Base-by-base conservation (phyloP, 2,329 filamentous ascomycete genomes). In the Colletotrichum eleusines region DNA sequence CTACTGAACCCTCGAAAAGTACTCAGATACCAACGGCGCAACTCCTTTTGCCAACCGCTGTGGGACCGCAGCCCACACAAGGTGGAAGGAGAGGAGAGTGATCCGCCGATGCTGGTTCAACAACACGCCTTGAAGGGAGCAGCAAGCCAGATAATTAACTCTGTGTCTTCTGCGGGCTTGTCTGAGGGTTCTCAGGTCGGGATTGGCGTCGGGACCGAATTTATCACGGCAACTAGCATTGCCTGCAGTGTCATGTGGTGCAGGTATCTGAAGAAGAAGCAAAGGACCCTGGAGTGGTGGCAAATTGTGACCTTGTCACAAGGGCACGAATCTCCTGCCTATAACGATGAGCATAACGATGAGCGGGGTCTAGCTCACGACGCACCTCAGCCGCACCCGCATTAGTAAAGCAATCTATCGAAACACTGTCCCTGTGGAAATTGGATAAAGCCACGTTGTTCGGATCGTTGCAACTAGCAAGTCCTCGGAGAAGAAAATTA, bases 101-200 rank as follows among this genome's bases (percentile, higher is more conserved):
- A 2, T 20, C 54, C 1, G 20, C 38, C 20, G 26, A 23, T 12
- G 2, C 9, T 3, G 33, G 12, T 8, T 33, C 46, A 1, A 8
- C 14, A 18, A 4, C 35, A 1, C 35, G 23, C 6, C n/a, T 18
- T 9, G 35, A 18, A 9, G 33, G 23, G 28, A 1, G 28, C 38
- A 38, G 9, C 59, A 18, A 20, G 18, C n/a, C 51, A 4, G 12
- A 33, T 18, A 58, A 7, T 5, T 18, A 58, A 7, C 8, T 20
- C 18, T 28, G 46, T 38, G 33, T 18, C 54, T 8, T 53, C 46
- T 8, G n/a, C 33, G 9, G 26, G 46, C 3, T n/a, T 70, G 5
- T n/a, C 63, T 0, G 50, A 62, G 3, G 68, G 63, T 8, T 57
- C 50, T 5, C 63, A 70, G 38, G 68, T 35, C 14, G 63, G 68